These are phyloP conservation scores for Vitis hybrid DNA, from an alignment of 177 flowering plant genomes.

Conservation along the genomic window DNA sequence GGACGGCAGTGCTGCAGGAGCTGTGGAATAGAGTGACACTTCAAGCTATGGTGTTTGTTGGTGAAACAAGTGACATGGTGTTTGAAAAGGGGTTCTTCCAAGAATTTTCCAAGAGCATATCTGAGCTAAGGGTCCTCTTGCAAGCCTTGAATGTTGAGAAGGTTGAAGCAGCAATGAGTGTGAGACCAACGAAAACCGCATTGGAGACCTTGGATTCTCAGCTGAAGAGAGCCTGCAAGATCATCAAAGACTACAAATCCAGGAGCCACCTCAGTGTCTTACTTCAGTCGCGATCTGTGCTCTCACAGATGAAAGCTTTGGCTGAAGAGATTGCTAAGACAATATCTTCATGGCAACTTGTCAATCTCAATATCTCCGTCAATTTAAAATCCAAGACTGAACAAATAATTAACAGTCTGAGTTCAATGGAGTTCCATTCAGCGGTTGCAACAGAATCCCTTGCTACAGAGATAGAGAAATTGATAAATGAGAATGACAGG, in stretches of 20 bases:
- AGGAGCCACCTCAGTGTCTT: slow-evolving; percentile 32
- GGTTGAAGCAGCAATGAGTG: slow-evolving; percentile 16
- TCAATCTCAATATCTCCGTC: slow-evolving; percentile 25
- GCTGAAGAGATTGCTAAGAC: slow-evolving; percentile 34
- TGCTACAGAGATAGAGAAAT: slow-evolving; percentile 26
- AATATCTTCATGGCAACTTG: slow-evolving; percentile 23
- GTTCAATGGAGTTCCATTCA: slow-evolving; percentile 28
- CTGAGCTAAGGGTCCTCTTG: slow-evolving; percentile 22
- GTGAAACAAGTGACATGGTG: slow-evolving; percentile 22
- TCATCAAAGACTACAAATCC: slow-evolving; percentile 31
- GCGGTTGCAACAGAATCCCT: slow-evolving; percentile 26
- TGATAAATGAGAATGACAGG: slow-evolving; percentile 11
- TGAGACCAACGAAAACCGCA: slow-evolving; percentile 11
- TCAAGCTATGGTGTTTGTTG: slow-evolving; percentile 11
- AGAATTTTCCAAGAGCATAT: slow-evolving; percentile 31
- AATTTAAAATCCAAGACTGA: slow-evolving; percentile 21
- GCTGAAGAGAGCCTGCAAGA: slow-evolving; percentile 19
- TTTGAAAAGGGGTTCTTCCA: slow-evolving; percentile 27
- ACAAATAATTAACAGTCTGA: slow-evolving; percentile 24
- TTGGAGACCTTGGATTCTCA: slow-evolving; percentile 24
- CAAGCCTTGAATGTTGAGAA: slow-evolving; percentile 18
- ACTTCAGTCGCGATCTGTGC: slow-evolving; percentile 20
- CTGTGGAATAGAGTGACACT: slow-evolving; percentile 24
- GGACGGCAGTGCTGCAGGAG: slow-evolving; percentile 25
- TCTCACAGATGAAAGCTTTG: slow-evolving; percentile 24